Base-by-base conservation (phyloP, 2,329 filamentous ascomycete species). In the Cladosporium sp. region DNA sequence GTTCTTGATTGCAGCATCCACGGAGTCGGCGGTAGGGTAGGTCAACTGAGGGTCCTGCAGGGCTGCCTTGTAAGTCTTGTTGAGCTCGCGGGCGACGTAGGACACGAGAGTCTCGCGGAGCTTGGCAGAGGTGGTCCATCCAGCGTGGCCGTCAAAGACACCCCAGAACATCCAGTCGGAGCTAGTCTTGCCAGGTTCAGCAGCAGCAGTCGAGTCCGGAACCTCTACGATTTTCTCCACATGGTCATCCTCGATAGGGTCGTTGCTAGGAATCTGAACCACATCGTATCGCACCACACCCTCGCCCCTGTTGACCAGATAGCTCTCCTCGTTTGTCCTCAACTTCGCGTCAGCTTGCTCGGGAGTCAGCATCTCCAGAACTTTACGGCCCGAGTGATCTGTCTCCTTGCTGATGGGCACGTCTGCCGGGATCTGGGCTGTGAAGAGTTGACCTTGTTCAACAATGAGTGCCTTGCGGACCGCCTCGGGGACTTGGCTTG, bases 111-210 rank as follows among this genome's bases (percentile, higher is more conserved):
- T 90, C 79, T 99, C 93, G 66, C 95, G 91, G 67, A 99, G 83
- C 76, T 97, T 98, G 24, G 95, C 95, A 47, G 95, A 98, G 7
- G 95, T 99, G 4, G 95, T 97, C 95, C 95, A 99, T 72, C 95
- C 95, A 55, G 92, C 96, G 79, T 99, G 95, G 0, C 95, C 95
- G 76, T 99, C 95, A 78, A 98, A 99, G 21, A 99, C 93, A 66
- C 93, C 95, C 95, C 96, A 99, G 78, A 99, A 99, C 93, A 98
- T 98, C 95, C 95, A 99, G 79, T 99, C 96, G 68, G 87, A 92
- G 67, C 84, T 88, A 21, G 83, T 70, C 18, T 85, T 83, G 44
- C 84, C 80, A 76, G 85, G 80, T 73, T 85, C 81, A 8, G 83
- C 82, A 18, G 84, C 83, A 30, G 85, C 83, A 47, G 86, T 81